These are phyloP conservation scores for Paulownia fortunei DNA, from an alignment of 257 asterid species.

Conservation along the genomic window DNA sequence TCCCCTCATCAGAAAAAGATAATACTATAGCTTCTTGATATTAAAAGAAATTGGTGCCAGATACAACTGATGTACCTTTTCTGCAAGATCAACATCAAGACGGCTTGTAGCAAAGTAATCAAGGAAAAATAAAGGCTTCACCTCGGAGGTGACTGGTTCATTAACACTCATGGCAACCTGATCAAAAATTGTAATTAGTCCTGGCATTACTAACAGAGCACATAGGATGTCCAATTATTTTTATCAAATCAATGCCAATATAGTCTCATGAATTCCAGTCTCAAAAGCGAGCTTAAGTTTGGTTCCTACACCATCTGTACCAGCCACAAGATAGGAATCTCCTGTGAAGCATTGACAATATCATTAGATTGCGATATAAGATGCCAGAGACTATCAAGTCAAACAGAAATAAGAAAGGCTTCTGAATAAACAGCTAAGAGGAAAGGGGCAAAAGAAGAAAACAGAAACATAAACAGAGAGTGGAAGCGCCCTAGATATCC, in stretches of 20 bases:
- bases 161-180: conserved; percentile 92
- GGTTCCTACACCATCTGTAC: conserved; percentile 85
- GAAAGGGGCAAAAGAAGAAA: not conserved
- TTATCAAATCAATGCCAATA: conserved; percentile 83
- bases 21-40: not conserved
- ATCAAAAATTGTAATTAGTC: not conserved
- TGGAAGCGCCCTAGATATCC: not conserved
- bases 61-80: conserved; percentile 48
- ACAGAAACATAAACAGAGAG: not conserved
- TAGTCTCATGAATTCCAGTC: conserved; percentile 77
- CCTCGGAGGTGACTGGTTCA: conserved; percentile 83
- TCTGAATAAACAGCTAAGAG: too few relatives aligned
- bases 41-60: not conserved
- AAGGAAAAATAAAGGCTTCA: conserved; percentile 79
- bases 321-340: conserved; percentile 79
- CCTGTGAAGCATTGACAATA: conserved; percentile 41
- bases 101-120: conserved; percentile 79
- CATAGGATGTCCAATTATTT: not conserved
- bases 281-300: conserved; percentile 81
- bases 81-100: conserved; percentile 86
- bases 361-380: not conserved
- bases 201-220: not conserved
- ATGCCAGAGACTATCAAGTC: not conserved
- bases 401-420: not conserved
- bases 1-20: not conserved